These are phyloP conservation scores for Fusarium sp. DNA, from an alignment of 2,329 filamentous ascomycete species.

Conservation along the genomic window DNA sequence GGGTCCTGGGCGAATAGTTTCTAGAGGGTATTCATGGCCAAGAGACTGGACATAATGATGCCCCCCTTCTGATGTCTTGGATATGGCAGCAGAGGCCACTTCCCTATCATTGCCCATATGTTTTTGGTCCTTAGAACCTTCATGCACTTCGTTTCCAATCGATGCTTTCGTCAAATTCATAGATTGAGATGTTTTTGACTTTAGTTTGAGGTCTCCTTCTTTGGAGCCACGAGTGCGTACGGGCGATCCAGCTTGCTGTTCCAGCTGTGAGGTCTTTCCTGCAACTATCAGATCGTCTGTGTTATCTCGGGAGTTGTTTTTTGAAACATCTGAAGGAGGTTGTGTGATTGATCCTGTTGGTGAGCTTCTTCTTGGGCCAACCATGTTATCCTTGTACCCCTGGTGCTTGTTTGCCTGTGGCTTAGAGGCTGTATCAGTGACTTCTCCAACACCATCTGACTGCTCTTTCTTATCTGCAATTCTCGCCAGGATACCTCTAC, in stretches of 20 bases:
- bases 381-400: conserved; percentile 38
- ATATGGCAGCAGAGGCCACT: background rate
- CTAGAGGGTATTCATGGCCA: background rate
- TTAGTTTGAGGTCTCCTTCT: background rate
- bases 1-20: background rate
- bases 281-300: background rate
- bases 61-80: conserved; percentile 5
- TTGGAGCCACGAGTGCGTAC: background rate
- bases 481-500: conserved; percentile 9
- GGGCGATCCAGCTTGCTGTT: background rate
- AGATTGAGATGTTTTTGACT: background rate
- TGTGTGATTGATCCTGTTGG: background rate
- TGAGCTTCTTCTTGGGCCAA: conserved; percentile 9
- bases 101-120: background rate
- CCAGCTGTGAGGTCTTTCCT: background rate
- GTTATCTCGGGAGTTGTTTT: background rate
- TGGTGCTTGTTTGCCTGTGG: background rate
- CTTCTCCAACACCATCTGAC: background rate
- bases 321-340: background rate
- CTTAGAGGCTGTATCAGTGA: background rate
- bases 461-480: background rate
- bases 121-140: background rate
- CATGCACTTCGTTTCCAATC: background rate
- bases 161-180: background rate
- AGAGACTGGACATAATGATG: conserved; percentile 6